Evolutionary conservation across 192 early-diverging fungal species (phyloP).

Genomic region (Coemansia sp.): DNA sequence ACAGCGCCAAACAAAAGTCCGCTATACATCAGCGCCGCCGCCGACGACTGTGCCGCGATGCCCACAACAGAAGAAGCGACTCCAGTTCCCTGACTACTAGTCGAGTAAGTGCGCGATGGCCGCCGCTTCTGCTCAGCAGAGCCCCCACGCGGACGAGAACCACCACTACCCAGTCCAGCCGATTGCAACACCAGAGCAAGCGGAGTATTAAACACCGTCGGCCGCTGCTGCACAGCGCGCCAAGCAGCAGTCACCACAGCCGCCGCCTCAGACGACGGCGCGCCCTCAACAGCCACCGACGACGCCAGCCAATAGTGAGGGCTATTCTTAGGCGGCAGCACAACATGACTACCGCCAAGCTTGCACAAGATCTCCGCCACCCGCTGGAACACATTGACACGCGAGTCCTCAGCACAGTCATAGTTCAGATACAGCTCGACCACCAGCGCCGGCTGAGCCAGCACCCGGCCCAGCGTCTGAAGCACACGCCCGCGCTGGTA

Average conservation of each 20-base stretch:
- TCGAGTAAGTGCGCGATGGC: constrained; percentile 20
- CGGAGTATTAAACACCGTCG: constrained; percentile 40
- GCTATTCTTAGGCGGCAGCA: constrained; percentile 26
- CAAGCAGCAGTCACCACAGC: constrained; percentile 29
- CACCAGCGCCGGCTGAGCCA: constrained; percentile 73
- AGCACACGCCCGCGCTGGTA: constrained; percentile 76
- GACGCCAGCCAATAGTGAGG: constrained; percentile 38
- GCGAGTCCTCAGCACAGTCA: constrained; percentile 83
- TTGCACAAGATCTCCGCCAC: constrained; percentile 61
- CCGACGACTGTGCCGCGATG: background rate
- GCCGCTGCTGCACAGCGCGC: constrained; percentile 51
- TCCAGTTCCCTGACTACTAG: constrained; percentile 12
- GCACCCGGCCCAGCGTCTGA: constrained; percentile 67
- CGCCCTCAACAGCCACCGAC: constrained; percentile 1
- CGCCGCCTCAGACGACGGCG: constrained; percentile 22
- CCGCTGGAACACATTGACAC: constrained; percentile 90
- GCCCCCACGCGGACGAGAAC: background rate
- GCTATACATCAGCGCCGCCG: constrained; percentile 18
- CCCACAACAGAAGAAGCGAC: background rate
- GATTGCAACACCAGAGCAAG: background rate
- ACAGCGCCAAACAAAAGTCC: constrained; percentile 22
- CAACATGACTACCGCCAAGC: constrained; percentile 30
- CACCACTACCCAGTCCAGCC: background rate
- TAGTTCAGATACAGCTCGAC: constrained; percentile 96
- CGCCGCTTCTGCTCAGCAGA: background rate